These are phyloP conservation scores for Ilex asprella DNA, from an alignment of 257 asterid species.

Conservation along the genomic window DNA sequence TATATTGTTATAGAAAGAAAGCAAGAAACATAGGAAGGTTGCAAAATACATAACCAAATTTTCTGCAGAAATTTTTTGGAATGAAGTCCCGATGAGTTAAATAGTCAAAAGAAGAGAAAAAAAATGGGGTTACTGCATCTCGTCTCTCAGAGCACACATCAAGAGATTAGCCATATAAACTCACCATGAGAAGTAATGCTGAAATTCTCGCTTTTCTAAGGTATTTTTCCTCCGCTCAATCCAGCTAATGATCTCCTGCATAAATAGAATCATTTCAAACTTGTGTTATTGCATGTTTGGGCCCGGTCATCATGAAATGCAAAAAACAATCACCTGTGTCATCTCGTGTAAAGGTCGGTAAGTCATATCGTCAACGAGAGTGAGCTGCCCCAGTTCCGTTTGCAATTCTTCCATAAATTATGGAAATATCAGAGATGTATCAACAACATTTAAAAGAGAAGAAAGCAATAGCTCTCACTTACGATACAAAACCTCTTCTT, in stretches of 20 bases:
- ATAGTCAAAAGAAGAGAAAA: too few relatives aligned
- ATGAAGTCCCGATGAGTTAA: too few relatives aligned
- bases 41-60: too few relatives aligned
- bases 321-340: conserved; percentile 53
- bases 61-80: too few relatives aligned
- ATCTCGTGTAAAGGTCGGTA: conserved; percentile 83
- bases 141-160: not conserved
- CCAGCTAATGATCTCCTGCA: conserved; percentile 80
- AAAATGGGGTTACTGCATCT: too few relatives aligned
- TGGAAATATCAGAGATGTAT: conserved; percentile 16
- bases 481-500: conserved; percentile 69
- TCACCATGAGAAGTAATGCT: conserved; percentile 62
- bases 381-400: conserved; percentile 63
- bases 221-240: conserved; percentile 43
- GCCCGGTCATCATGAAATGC: not conserved
- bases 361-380: conserved; percentile 41
- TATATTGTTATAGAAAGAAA: too few relatives aligned
- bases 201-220: conserved; percentile 58
- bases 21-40: too few relatives aligned
- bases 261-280: conserved; percentile 8
- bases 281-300: conserved; percentile 7
- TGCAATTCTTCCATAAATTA: conserved; percentile 53
- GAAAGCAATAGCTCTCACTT: conserved; percentile 29
- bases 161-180: not conserved
- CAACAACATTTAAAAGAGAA: not conserved